Evolutionary conservation across 106 monocot genomes (phyloP).

Genomic region (Chionographis japonica): DNA sequence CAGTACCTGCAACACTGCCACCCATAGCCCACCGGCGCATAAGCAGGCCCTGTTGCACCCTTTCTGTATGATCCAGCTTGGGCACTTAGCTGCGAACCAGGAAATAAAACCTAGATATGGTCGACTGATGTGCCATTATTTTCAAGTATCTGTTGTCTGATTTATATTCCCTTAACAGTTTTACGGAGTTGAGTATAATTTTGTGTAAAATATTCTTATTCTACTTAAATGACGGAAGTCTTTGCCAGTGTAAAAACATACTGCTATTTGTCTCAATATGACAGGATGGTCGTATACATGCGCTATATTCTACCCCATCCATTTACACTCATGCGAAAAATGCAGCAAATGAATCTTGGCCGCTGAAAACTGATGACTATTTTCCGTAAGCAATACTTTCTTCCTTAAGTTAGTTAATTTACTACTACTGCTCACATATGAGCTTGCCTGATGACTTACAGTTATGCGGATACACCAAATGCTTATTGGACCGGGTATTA

Average conservation of each 20-base stretch:
- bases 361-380: conserved; percentile 64
- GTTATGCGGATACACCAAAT: conserved; percentile 64
- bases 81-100: too few relatives aligned
- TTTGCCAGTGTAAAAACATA: background rate
- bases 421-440: background rate
- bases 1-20: too few relatives aligned
- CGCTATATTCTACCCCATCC: conserved; percentile 75
- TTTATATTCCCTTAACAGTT: background rate
- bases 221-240: background rate
- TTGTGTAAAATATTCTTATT: background rate
- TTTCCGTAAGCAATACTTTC: conserved; percentile 50
- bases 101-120: too few relatives aligned
- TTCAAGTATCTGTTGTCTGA: background rate
- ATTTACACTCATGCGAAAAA: conserved; percentile 69
- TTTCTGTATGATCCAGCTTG: too few relatives aligned
- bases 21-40: too few relatives aligned
- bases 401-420: background rate
- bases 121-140: too few relatives aligned
- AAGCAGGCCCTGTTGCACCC: too few relatives aligned
- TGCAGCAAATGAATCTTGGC: conserved; percentile 71
- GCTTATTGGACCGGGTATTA: conserved; percentile 85
- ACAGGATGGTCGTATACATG: conserved; percentile 81
- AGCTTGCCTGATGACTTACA: conserved; percentile 16
- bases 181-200: background rate
- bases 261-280: background rate